Evolutionary conservation across 352 stramenopile genomes (phyloP).

Genomic region (Pythium phragmitis): DNA sequence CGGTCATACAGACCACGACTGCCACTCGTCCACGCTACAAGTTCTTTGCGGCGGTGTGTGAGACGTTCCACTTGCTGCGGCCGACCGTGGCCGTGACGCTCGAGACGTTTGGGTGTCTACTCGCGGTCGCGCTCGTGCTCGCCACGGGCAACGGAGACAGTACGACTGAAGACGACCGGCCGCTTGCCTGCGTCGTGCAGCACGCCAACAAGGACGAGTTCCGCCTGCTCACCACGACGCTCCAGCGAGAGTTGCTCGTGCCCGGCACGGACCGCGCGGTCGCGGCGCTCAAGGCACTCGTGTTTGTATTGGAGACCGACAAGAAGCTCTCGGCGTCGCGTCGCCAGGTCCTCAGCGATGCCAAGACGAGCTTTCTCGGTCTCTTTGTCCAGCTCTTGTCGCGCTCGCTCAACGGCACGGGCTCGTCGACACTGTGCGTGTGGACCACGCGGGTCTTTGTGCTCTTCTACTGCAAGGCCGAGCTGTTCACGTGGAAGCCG

Average conservation of each 20-base stretch:
- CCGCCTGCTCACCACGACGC: conserved; percentile 52
- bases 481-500: conserved; percentile 78
- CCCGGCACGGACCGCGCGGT: conserved; percentile 42
- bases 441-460: conserved; percentile 66
- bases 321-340: conserved; percentile 55
- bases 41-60: conserved; percentile 60
- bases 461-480: conserved; percentile 71
- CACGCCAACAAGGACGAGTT: conserved; percentile 76
- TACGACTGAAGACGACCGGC: not conserved
- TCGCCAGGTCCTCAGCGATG: conserved; percentile 45
- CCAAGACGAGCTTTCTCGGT: conserved; percentile 52
- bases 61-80: conserved; percentile 48
- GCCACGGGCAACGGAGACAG: conserved; percentile 3
- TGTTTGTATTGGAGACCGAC: conserved; percentile 56
- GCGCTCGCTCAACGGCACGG: conserved; percentile 26
- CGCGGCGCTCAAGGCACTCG: conserved; percentile 49
- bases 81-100: conserved; percentile 42
- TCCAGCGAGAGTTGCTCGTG: conserved; percentile 52
- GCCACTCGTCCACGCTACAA: conserved; percentile 23
- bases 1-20: conserved; percentile 26
- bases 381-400: conserved; percentile 38
- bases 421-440: conserved; percentile 24
- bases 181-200: conserved; percentile 32
- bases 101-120: conserved; percentile 60
- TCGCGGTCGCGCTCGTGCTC: conserved; percentile 48